Evolutionary conservation across 441 rosid genomes (phyloP), one percentile per base, ranked within the genome.

Genomic region (Pelargonium cotyledonis): DNA sequence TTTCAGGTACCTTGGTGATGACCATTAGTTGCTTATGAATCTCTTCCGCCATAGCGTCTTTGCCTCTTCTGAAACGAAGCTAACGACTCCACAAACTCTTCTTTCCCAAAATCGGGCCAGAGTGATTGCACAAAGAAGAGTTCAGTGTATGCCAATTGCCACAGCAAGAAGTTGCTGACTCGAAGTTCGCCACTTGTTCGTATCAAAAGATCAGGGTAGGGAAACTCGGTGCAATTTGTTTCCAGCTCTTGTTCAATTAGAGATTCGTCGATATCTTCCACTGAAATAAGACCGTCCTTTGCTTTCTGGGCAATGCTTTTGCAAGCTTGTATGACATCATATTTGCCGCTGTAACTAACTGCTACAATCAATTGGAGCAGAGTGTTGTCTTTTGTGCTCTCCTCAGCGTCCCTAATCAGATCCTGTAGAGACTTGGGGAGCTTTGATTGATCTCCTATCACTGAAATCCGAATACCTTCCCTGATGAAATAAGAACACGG

Each of bases 71-170:
- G 94, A 71, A 79, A 86, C 5, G 95, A 85, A 67, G 40, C 60
- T 49, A 88, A 79, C 41, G 96, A 90, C 19, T 84, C 91, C 0
- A 73, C 65, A 35, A 84, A 86, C 66, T 87, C 90, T 0, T 19
- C 76, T 51, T 85, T 75, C 35, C 92, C 85, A 19, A 90, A 90
- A 80, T 90, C 96, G 43, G 98, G 98, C 96, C 96, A 90, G 0
- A 87, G 80, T 0, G 86, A 66, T 61, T 78, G 81, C 5, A 72
- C 83, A 18, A 90, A 87, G 81, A 80, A 87, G 18, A 92, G 87
- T 64, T 92, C 96, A 0, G 96, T 87, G 65, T 90, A 86, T 18
- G 96, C 96, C 72, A 89, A 73, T 12, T 90, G 94, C 92, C 92
- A 90, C 64, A 89, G 64, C 80, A 89, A 80, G 81, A 89, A 92